phyloP scores from a whole-genome alignment of 2,329 filamentous ascomycete species.

The Calonectria fujianensis region DNA sequence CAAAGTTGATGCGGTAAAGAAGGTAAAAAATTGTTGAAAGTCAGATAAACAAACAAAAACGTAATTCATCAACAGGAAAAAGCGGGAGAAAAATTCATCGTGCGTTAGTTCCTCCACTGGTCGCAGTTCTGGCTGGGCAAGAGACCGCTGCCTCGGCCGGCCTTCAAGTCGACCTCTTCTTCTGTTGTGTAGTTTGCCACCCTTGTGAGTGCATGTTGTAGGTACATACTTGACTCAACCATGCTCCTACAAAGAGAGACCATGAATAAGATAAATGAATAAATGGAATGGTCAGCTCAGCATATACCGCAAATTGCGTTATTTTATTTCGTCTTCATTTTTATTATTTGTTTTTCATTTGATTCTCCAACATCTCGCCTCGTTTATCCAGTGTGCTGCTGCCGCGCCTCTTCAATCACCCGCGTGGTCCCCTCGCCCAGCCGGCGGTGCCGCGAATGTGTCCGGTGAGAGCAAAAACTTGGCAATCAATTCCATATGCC shows the following conservation, averaged over 20 bases:
- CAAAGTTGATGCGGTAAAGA: neutral
- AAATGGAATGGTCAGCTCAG: neutral
- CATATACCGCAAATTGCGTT: neutral
- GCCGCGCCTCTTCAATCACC: neutral
- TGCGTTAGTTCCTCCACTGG: neutral
- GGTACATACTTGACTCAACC: neutral
- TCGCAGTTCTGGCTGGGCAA: conserved; percentile 2
- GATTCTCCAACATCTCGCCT: neutral
- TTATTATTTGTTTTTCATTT: neutral
- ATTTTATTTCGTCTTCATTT: neutral
- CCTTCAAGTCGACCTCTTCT: neutral
- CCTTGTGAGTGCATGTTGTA: neutral
- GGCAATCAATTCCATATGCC: conserved; percentile 16
- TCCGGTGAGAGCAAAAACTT: neutral
- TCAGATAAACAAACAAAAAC: neutral
- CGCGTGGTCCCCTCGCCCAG: conserved; percentile 10
- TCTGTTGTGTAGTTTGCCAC: neutral
- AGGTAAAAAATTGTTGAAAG: neutral
- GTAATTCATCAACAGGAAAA: conserved; percentile 10
- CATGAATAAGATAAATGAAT: neutral
- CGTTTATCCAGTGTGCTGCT: neutral
- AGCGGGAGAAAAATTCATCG: neutral
- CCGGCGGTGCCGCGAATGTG: conserved; percentile 14
- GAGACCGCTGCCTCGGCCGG: neutral
- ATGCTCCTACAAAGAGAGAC: neutral